Conservation (phyloP, 148 eudicot species). For the Vaccinium corymbosum region DNA sequence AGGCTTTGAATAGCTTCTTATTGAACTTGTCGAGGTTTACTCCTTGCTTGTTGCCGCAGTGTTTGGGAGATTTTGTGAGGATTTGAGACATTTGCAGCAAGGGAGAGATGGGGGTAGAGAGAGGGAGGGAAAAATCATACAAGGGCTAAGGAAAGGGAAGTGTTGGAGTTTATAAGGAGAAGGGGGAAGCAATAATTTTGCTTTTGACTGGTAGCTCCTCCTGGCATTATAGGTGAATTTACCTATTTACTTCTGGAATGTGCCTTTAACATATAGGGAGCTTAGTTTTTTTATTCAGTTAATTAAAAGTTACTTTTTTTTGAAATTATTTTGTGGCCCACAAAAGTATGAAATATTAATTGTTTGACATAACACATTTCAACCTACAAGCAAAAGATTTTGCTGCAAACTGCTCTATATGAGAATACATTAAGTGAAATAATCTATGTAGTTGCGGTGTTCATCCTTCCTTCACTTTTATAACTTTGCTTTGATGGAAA, state of each 20-base stretch:
- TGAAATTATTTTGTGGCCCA: not conserved
- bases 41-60: slow-evolving; percentile 70
- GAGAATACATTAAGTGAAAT: not conserved
- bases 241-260: not conserved
- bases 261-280: not conserved
- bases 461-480: not conserved
- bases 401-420: not conserved
- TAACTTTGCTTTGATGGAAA: not conserved
- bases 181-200: slow-evolving; percentile 27
- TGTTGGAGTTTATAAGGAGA: slow-evolving; percentile 20
- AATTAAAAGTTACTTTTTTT: not conserved
- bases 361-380: not conserved
- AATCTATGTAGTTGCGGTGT: not conserved
- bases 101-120: slow-evolving; percentile 15
- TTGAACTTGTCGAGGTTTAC: slow-evolving; percentile 40
- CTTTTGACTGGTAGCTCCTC: slow-evolving; percentile 25
- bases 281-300: not conserved
- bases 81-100: slow-evolving; percentile 65
- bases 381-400: slow-evolving; percentile 1
- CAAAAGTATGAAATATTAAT: not conserved
- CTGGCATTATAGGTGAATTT: not conserved
- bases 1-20: slow-evolving; percentile 57
- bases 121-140: slow-evolving; percentile 11
- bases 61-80: slow-evolving; percentile 63
- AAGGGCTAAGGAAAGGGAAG: slow-evolving; percentile 22